Evolutionary conservation across 1,284 basidiomycete genomes (phyloP).

Genomic region (Pseudozyma sp.): DNA sequence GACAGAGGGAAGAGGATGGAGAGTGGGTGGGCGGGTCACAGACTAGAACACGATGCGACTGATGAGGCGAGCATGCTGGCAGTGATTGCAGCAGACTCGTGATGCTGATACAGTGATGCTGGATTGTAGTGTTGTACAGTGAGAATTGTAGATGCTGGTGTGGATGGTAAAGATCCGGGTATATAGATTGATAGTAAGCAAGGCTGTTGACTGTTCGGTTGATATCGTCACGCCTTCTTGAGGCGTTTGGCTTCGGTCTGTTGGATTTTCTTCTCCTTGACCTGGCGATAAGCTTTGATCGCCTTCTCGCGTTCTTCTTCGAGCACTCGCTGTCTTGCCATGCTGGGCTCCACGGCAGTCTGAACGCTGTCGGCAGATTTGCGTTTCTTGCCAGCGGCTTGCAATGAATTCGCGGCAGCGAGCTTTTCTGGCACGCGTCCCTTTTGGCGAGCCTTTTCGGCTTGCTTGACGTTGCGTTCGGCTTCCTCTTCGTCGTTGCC

Average conservation of each 20-base stretch:
- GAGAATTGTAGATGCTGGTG: slow-evolving; percentile 5
- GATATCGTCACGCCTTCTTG: slow-evolving; percentile 25
- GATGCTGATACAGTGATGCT: slow-evolving; percentile 12
- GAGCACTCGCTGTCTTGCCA: slow-evolving; percentile 57
- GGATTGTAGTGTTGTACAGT: slow-evolving; percentile 31
- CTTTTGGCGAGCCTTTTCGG: slow-evolving; percentile 40
- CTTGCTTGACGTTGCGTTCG: slow-evolving; percentile 39
- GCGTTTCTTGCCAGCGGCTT: slow-evolving; percentile 20
- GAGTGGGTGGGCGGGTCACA: slow-evolving; percentile 1
- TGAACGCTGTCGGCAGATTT: slow-evolving; percentile 14
- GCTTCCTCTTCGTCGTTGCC: slow-evolving; percentile 53
- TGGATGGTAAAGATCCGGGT: slow-evolving; percentile 18
- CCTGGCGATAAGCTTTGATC: slow-evolving; percentile 57
- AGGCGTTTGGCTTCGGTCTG: slow-evolving; percentile 29
- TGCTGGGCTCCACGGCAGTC: slow-evolving; percentile 39
- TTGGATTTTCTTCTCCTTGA: slow-evolving; percentile 54
- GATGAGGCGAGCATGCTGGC: slow-evolving; percentile 2
- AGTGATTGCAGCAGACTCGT: neutral
- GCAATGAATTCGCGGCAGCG: neutral
- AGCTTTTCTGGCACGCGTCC: slow-evolving; percentile 40
- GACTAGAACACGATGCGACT: slow-evolving; percentile 1
- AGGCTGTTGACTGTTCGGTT: neutral
- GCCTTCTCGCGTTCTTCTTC: slow-evolving; percentile 57
- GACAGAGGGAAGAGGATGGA: neutral
- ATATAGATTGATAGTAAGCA: slow-evolving; percentile 1